Conservation (phyloP, 495 filamentous ascomycete species). For the Saxispiralis lemnorum region DNA sequence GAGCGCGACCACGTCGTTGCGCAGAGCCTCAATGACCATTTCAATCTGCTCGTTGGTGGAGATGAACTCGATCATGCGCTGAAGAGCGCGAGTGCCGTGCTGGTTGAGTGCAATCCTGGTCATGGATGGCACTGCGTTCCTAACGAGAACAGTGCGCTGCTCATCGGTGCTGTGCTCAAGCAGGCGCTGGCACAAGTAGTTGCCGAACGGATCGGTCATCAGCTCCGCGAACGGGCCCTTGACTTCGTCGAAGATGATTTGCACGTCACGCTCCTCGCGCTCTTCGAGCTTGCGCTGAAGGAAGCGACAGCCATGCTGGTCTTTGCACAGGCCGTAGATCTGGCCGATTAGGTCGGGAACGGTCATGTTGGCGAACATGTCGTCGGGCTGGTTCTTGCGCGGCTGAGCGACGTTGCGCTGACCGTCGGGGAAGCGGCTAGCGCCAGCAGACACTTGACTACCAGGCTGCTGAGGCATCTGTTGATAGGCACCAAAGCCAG, state of each 20-base stretch:
- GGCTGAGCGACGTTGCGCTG: slow-evolving; percentile 5
- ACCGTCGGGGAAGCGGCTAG: slow-evolving; percentile 9
- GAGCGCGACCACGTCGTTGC: slow-evolving; percentile 65
- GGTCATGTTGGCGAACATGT: slow-evolving; percentile 53
- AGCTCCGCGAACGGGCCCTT: slow-evolving; percentile 83
- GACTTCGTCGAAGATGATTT: slow-evolving; percentile 85
- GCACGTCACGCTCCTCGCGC: slow-evolving; percentile 58
- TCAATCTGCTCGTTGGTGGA: slow-evolving; percentile 60
- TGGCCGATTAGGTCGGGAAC: slow-evolving; percentile 64
- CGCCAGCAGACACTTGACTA: slow-evolving; percentile 6
- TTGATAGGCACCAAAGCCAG: slow-evolving; percentile 28
- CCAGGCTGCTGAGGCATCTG: slow-evolving; percentile 19
- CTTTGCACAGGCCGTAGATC: slow-evolving; percentile 79
- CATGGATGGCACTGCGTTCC: slow-evolving; percentile 68
- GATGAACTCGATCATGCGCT: slow-evolving; percentile 99
- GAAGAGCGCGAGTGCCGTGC: slow-evolving; percentile 85
- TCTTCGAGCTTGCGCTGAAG: slow-evolving; percentile 95
- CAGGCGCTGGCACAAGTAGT: slow-evolving; percentile 94
- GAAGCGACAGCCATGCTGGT: slow-evolving; percentile 91
- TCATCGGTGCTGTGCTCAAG: slow-evolving; percentile 85
- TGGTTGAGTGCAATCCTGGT: slow-evolving; percentile 87
- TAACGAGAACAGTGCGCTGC: slow-evolving; percentile 79
- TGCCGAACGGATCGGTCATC: slow-evolving; percentile 98
- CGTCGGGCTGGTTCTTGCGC: slow-evolving; percentile 3
- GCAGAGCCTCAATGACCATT: slow-evolving; percentile 63